Conservation (phyloP, 352 stramenopile species). For the Pythium volutum region DNA sequence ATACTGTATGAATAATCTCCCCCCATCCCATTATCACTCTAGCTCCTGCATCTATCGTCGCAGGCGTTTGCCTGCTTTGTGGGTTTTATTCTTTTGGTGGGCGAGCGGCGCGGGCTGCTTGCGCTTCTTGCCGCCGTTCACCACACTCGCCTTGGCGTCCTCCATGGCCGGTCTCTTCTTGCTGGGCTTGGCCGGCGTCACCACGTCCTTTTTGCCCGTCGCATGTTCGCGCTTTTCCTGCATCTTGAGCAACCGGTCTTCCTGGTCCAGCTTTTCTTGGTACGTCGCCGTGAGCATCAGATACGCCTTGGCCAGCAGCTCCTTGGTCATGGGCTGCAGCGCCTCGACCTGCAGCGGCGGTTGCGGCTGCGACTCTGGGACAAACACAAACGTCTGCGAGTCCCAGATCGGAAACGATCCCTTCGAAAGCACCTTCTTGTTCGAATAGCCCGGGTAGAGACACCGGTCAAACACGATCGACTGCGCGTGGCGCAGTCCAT, state of each 20-base stretch:
- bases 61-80: conserved; percentile 25
- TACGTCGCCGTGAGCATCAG: conserved; percentile 58
- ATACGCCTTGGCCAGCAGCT: conserved; percentile 66
- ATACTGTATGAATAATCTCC: too few species aligned
- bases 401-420: conserved; percentile 96
- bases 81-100: conserved; percentile 38
- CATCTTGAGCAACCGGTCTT: conserved; percentile 29
- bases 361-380: conserved; percentile 25
- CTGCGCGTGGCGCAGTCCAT: conserved; percentile 51
- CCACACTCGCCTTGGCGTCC: conserved; percentile 6
- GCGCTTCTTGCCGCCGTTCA: conserved; percentile 16
- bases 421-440: conserved; percentile 95
- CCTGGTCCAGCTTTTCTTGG: conserved; percentile 41
- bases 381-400: conserved; percentile 94
- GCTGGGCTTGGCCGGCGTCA: conserved; percentile 3
- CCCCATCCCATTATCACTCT: too few species aligned
- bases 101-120: conserved; percentile 24
- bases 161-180: conserved; percentile 23
- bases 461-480: conserved; percentile 93
- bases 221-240: conserved; percentile 32
- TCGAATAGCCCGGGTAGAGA: conserved; percentile 91
- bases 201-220: conserved; percentile 5
- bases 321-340: conserved; percentile 47
- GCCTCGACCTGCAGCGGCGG: conserved; percentile 11
- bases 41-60: conserved; percentile 20